These are phyloP conservation scores for Leucaena leucocephala DNA, from an alignment of 306 rosid genomes.

Conservation along the genomic window DNA sequence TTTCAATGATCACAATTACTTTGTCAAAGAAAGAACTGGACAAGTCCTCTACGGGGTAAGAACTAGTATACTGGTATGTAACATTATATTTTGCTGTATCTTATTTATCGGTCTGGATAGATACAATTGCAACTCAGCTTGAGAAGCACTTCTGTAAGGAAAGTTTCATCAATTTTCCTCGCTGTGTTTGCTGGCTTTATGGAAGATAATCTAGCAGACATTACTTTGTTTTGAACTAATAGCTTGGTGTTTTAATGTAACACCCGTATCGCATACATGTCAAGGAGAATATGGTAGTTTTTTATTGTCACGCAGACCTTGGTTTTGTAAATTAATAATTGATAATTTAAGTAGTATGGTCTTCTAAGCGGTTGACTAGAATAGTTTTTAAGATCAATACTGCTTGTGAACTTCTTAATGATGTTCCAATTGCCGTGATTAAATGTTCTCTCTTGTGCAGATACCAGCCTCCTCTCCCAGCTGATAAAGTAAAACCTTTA, in stretches of 20 bases:
- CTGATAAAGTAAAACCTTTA: conserved; percentile 80
- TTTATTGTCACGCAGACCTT: conserved; percentile 23
- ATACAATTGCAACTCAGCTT: background rate
- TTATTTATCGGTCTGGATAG: background rate
- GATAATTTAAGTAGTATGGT: no score
- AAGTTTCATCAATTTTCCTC: background rate
- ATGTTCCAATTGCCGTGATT: conserved; percentile 12
- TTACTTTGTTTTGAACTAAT: background rate
- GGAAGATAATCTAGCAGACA: background rate
- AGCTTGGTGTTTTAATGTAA: background rate
- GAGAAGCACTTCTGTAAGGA: background rate
- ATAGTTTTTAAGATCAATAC: background rate
- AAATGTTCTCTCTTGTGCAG: conserved; percentile 42
- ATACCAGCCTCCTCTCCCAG: conserved; percentile 85
- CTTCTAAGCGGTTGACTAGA: background rate
- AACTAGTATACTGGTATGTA: conserved; percentile 9
- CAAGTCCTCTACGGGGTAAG: conserved; percentile 79
- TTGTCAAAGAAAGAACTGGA: conserved; percentile 71
- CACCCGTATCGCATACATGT: background rate
- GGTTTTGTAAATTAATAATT: background rate
- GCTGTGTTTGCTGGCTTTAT: background rate
- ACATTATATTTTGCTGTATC: background rate
- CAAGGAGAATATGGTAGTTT: background rate
- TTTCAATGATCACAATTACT: conserved; percentile 83
- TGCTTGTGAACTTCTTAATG: background rate